Evolutionary conservation across 768 basidiomycete genomes (phyloP), one percentile per base, ranked within the genome.

Genomic region (Fistulinella prunicolor): DNA sequence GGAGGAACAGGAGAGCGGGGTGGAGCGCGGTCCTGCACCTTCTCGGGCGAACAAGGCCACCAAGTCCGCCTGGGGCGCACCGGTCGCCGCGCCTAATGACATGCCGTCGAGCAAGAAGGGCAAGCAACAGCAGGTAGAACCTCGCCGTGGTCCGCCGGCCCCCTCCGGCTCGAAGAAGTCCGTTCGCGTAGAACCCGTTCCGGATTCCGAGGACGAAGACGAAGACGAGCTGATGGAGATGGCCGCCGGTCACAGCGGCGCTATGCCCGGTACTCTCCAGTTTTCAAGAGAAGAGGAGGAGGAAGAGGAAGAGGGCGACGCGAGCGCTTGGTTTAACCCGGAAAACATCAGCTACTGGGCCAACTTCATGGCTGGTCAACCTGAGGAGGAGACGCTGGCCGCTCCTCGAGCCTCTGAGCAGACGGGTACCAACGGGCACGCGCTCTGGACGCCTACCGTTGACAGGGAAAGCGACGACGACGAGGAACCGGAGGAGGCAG

Each of bases 271-370:
- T 35, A 32, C 49, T 2, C 24, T 56, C 26, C 24, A 40, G 3
- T 45, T 48, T 12, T 13, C 35, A 36, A 36, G 35, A 10, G 43
- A 16, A 13, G 17, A 50, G 17, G 51, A 55, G 3, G 49, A 44
- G 1, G 58, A 57, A 2, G 61, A 56, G 0, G 63, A 66, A 3
- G 61, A 60, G 26, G 53, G 16, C 9, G 56, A 58, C 17, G 47
- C 47, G 49, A 61, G 42, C 21, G 29, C 47, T 6, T 68, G 58
- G 67, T 55, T 59, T 29, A 50, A 59, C 17, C 60, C 63, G 5
- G 61, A 58, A 7, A 46, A 57, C 32, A 35, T 57, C 16, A 54
- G 30, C 42, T 67, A 68, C 44, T 67, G 67, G 67, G 57, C 47
- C n/a, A 62, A 58, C 34, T 44, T 68, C 14, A 51, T 65, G 49